Percentiles rank a stretch among this genome's conserved stretches.
These are phyloP conservation scores for Lepiota brunneoincarnata DNA, from an alignment of 768 basidiomycete species.

Conservation along the genomic window DNA sequence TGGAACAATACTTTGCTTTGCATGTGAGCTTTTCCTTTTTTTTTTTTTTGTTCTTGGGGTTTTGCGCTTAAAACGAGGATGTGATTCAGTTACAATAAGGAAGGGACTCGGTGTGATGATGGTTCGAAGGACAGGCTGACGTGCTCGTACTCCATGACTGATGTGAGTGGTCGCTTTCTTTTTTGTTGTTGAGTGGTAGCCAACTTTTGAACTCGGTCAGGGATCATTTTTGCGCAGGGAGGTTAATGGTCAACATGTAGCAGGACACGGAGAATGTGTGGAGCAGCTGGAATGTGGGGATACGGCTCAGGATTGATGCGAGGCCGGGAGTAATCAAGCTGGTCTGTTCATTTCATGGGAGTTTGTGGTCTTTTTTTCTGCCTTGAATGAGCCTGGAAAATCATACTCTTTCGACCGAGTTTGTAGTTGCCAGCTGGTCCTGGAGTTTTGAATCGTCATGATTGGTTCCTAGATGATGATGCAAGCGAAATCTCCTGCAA, in stretches of 20 bases:
- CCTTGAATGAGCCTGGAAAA: too few species aligned
- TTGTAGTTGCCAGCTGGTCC: too few species aligned
- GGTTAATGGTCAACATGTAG: background rate
- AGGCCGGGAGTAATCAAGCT: background rate
- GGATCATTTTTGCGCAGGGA: conserved; percentile 1
- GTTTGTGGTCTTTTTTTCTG: too few species aligned
- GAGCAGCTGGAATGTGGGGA: background rate
- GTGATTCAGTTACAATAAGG: background rate
- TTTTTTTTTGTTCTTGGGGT: background rate
- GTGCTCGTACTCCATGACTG: background rate
- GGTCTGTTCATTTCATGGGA: too few species aligned
- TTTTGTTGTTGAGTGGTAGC: too few species aligned
- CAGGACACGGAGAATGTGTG: background rate
- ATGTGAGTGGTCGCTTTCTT: background rate
- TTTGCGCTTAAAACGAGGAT: background rate
- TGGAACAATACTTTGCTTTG: background rate
- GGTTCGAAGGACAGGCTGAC: background rate
- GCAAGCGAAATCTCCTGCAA: too few species aligned
- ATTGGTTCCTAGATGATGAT: too few species aligned
- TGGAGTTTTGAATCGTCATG: too few species aligned
- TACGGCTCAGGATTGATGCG: background rate
- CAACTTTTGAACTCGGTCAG: background rate
- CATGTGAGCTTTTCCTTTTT: background rate
- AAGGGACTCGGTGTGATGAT: background rate
- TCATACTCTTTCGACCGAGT: too few species aligned